Evolutionary conservation across 2,329 filamentous ascomycete species (phyloP).

Genomic region (Raffaelea arxii): DNA sequence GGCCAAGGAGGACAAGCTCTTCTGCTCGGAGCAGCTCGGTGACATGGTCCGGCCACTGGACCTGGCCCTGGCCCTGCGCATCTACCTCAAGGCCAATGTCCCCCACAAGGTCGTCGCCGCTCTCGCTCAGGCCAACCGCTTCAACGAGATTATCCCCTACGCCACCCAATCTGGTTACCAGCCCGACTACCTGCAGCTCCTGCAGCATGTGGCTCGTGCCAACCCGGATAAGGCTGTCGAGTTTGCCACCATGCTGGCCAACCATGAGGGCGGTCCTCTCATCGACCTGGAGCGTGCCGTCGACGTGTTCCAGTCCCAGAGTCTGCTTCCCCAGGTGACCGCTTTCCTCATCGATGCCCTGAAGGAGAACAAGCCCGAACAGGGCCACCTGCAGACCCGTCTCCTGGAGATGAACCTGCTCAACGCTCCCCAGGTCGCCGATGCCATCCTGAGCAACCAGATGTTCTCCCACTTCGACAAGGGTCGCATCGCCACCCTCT

Average conservation of each 20-base stretch:
- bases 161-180: conserved; percentile 76
- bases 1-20: conserved; percentile 91
- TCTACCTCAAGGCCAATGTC: conserved; percentile 86
- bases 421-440: conserved; percentile 93
- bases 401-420: conserved; percentile 96
- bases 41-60: conserved; percentile 89
- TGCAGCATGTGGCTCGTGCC: conserved; percentile 85
- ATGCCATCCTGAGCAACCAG: conserved; percentile 94
- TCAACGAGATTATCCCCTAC: conserved; percentile 93
- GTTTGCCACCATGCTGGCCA: conserved; percentile 86
- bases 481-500: conserved; percentile 76
- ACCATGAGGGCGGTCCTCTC: conserved; percentile 75
- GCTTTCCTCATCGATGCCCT: conserved; percentile 95
- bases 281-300: conserved; percentile 92
- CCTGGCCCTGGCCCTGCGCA: conserved; percentile 72
- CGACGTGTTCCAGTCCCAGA: conserved; percentile 96
- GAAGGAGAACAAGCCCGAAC: conserved; percentile 89
- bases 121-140: conserved; percentile 90
- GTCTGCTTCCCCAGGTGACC: conserved; percentile 94
- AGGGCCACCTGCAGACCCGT: conserved; percentile 86
- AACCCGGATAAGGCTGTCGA: conserved; percentile 92
- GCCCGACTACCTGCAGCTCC: conserved; percentile 86
- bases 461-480: conserved; percentile 99
- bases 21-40: conserved; percentile 92
- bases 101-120: conserved; percentile 91